phyloP scores from a whole-genome alignment of 208 protist species.

The Crithidia fasciculata region DNA sequence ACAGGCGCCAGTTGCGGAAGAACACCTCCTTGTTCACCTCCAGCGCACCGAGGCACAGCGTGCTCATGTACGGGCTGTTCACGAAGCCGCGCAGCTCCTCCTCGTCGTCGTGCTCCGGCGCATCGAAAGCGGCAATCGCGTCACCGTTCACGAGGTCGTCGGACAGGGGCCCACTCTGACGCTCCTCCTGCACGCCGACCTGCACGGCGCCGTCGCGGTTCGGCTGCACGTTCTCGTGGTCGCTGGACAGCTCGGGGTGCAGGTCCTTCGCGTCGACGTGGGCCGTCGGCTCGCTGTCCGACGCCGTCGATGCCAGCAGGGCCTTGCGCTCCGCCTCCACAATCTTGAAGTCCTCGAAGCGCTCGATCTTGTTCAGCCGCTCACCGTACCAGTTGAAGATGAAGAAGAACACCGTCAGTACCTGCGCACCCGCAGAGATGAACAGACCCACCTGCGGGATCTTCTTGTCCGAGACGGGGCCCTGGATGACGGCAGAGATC shows the following conservation, averaged over 20 bases:
- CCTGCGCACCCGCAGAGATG: constrained; percentile 49
- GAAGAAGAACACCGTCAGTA: constrained; percentile 56
- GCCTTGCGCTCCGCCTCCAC: constrained; percentile 20
- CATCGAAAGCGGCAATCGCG: neutral
- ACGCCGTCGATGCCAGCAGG: neutral
- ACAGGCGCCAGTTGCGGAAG: constrained; percentile 30
- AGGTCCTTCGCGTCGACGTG: constrained; percentile 8
- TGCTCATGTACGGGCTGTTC: constrained; percentile 27
- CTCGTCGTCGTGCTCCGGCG: constrained; percentile 4
- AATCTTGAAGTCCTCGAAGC: constrained; percentile 34
- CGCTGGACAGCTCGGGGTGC: constrained; percentile 5
- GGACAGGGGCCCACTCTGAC: neutral
- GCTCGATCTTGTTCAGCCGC: constrained; percentile 49
- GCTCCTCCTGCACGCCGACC: neutral
- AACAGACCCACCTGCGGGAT: constrained; percentile 47
- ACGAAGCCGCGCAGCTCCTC: neutral
- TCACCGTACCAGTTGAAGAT: constrained; percentile 77
- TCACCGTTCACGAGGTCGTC: constrained; percentile 1
- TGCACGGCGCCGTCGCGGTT: neutral
- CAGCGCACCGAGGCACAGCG: constrained; percentile 18
- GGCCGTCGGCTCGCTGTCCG: constrained; percentile 1
- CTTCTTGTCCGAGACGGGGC: constrained; percentile 50
- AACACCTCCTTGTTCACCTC: constrained; percentile 33
- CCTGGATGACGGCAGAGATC: constrained; percentile 47
- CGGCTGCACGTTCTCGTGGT: neutral